Percentiles rank a stretch among this genome's conserved stretches.
Conservation (phyloP, 129 eudicot species). For the Chrysanthemum lavandulifolium region DNA sequence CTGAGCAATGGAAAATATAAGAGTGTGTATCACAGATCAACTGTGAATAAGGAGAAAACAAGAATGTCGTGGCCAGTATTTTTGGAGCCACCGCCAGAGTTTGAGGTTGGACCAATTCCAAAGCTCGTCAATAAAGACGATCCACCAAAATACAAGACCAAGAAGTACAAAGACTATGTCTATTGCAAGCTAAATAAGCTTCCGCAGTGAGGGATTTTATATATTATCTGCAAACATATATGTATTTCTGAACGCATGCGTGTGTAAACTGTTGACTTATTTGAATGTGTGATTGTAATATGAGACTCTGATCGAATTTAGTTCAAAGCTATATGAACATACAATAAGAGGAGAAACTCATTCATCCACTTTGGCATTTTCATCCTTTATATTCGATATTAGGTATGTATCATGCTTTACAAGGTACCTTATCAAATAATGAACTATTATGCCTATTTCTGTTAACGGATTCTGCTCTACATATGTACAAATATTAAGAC, state of each 20-base stretch:
- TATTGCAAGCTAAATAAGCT: conserved; percentile 60
- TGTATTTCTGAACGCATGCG: background rate
- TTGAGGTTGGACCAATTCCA: conserved; percentile 58
- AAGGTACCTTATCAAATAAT: no score
- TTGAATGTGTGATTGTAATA: background rate
- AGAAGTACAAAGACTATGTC: conserved; percentile 49
- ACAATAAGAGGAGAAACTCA: background rate
- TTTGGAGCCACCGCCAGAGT: conserved; percentile 75
- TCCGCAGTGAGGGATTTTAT: conserved; percentile 34
- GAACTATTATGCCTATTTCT: background rate
- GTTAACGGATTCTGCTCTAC: conserved; percentile 1
- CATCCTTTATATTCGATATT: background rate
- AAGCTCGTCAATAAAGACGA: conserved; percentile 42
- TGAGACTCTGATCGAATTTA: background rate
- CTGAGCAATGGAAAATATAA: conserved; percentile 72
- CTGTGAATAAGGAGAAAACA: conserved; percentile 67
- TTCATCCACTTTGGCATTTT: background rate
- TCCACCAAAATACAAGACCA: conserved; percentile 33
- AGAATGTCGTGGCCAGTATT: conserved; percentile 94
- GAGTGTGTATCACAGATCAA: conserved; percentile 72
- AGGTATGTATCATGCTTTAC: background rate
- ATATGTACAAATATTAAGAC: background rate
- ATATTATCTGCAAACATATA: no score
- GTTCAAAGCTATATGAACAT: conserved; percentile 8
- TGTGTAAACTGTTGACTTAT: background rate